Percentiles rank a stretch among this genome's conserved stretches.
phyloP scores from a whole-genome alignment of 768 basidiomycete genomes.

The Coprinopsis cinerea region DNA sequence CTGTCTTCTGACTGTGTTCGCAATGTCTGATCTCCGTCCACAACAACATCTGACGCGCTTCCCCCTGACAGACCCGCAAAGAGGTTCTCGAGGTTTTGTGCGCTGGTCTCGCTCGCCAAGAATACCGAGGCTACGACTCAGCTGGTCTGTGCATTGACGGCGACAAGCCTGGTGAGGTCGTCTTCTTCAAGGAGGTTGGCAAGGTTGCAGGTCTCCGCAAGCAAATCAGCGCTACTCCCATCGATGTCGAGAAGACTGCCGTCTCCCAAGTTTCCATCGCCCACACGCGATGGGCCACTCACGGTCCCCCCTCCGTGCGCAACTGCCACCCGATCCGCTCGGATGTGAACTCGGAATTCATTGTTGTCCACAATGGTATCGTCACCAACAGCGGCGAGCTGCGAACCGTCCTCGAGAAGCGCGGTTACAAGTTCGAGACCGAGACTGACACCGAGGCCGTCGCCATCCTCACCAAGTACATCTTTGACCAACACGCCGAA shows the following conservation, averaged over 20 bases:
- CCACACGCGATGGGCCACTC: conserved; percentile 99
- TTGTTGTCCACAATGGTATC: conserved; percentile 97
- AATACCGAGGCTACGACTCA: conserved; percentile 98
- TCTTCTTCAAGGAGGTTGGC: conserved; percentile 97
- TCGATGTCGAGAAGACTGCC: conserved; percentile 74
- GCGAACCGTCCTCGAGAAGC: conserved; percentile 88
- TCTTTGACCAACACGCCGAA: conserved; percentile 90
- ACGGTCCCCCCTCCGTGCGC: conserved; percentile 78
- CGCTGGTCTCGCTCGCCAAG: conserved; percentile 88
- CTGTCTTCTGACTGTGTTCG: background rate
- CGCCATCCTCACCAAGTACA: conserved; percentile 92
- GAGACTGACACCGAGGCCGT: conserved; percentile 99
- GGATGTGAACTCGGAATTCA: conserved; percentile 77
- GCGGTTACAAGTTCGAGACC: conserved; percentile 88
- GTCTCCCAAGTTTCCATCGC: conserved; percentile 93
- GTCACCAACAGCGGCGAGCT: conserved; percentile 92
- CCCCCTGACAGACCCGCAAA: conserved; percentile 63
- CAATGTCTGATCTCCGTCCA: conserved; percentile 1
- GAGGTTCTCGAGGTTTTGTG: conserved; percentile 87
- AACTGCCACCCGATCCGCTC: conserved; percentile 97
- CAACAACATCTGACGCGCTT: conserved; percentile 15
- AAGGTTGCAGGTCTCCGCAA: conserved; percentile 93
- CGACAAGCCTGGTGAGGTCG: conserved; percentile 67
- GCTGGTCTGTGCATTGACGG: conserved; percentile 91
- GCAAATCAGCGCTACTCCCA: conserved; percentile 64